Conservation (phyloP, 148 eudicot species). For the Oxyria digyna region DNA sequence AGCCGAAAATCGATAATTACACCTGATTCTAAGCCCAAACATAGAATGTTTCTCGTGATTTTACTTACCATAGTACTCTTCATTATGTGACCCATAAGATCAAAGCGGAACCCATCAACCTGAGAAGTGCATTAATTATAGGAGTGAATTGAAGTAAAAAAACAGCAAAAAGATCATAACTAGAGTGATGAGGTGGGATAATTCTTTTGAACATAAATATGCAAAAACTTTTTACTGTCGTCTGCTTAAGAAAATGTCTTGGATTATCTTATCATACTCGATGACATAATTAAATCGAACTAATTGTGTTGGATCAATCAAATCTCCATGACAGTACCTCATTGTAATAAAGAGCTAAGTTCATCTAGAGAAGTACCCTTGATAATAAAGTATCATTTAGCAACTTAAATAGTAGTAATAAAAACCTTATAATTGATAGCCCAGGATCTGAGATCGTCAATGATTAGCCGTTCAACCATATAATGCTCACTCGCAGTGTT, state of each 20-base stretch:
- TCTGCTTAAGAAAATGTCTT: neutral
- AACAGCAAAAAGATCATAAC: too few species aligned
- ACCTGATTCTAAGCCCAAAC: too few species aligned
- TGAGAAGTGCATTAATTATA: constrained; percentile 21
- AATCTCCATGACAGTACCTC: too few species aligned
- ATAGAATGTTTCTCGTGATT: too few species aligned
- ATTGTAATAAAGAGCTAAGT: too few species aligned
- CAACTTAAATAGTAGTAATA: neutral
- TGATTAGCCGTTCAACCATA: constrained; percentile 84
- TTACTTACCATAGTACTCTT: constrained; percentile 81
- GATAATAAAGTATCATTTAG: neutral
- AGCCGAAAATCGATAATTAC: too few species aligned
- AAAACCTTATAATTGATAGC: constrained; percentile 77
- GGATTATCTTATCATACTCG: too few species aligned
- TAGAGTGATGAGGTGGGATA: too few species aligned
- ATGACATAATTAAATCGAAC: neutral
- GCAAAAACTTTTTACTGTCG: neutral
- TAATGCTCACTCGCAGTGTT: constrained; percentile 97
- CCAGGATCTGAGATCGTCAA: constrained; percentile 87
- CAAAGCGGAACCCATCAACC: constrained; percentile 99
- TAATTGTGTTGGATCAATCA: too few species aligned
- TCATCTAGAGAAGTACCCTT: constrained; percentile 30
- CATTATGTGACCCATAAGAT: constrained; percentile 98
- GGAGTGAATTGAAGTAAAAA: too few species aligned
- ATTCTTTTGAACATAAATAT: too few species aligned